phyloP scores from a whole-genome alignment of 2,329 filamentous ascomycete genomes.

The Samsoniella hepiali region DNA sequence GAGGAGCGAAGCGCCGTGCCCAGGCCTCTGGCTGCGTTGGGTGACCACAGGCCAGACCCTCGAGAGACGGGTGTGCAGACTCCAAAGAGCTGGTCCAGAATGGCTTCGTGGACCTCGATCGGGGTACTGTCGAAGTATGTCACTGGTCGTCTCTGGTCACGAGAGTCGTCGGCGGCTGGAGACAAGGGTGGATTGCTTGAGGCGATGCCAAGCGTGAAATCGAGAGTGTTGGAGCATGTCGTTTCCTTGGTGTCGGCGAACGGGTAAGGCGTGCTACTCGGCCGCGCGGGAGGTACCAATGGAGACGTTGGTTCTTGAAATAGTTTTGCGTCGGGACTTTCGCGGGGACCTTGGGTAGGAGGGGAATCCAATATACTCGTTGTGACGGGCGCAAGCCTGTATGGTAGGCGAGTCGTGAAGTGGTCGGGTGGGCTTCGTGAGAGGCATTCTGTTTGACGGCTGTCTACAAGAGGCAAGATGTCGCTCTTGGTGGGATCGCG shows the following conservation, averaged over 20 bases:
- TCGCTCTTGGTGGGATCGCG: not conserved
- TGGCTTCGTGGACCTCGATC: slow-evolving; percentile 68
- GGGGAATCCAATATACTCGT: not conserved
- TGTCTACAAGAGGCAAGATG: not conserved
- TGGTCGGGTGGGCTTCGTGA: not conserved
- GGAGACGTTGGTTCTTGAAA: slow-evolving; percentile 3
- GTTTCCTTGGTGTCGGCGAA: slow-evolving; percentile 43
- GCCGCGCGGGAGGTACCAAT: slow-evolving; percentile 41
- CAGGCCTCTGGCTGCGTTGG: slow-evolving; percentile 56
- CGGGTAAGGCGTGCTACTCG: slow-evolving; percentile 59
- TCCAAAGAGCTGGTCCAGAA: slow-evolving; percentile 69
- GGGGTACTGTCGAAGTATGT: slow-evolving; percentile 53
- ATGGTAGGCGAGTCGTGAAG: not conserved
- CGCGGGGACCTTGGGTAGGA: not conserved
- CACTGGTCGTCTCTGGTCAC: slow-evolving; percentile 21
- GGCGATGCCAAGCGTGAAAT: slow-evolving; percentile 28
- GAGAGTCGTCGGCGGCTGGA: not conserved
- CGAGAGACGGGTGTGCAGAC: slow-evolving; percentile 57
- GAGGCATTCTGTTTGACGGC: not conserved
- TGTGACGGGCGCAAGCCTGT: not conserved
- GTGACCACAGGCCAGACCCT: slow-evolving; percentile 52
- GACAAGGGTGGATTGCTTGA: slow-evolving; percentile 12
- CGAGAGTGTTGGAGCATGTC: slow-evolving; percentile 30
- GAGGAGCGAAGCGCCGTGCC: slow-evolving; percentile 64
- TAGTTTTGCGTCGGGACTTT: slow-evolving; percentile 5